Base-by-base conservation (phyloP, 768 basidiomycete species). In the Royoungia palumana region DNA sequence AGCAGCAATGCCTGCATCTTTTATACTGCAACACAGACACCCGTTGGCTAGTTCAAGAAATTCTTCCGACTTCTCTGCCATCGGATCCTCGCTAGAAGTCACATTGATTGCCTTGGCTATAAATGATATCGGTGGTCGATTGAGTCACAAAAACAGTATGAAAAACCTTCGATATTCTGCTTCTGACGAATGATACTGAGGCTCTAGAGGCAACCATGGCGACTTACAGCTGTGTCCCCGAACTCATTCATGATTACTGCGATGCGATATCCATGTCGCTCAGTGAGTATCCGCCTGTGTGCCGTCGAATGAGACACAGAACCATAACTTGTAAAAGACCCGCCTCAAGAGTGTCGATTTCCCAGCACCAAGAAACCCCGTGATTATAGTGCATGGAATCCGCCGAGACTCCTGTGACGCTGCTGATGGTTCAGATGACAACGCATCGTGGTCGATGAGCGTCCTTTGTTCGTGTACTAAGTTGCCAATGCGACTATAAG, bases 221-320 rank as follows among this genome's bases (percentile, higher is more conserved):
- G 14, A 73, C 83, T 62, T 60, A 90, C 89, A 58, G 91, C 90
- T 17, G 94, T 94, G 64, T 96, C 94, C 9, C 93, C 95, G 64
- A 98, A 98, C 68, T 94, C 93, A 62, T 95, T 96, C 91, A 96
- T 94, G 54, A 95, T 96, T 19, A 99, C 95, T 5, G 95, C 95
- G 47, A 99, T 96, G 32, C 89, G 82, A 63, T 94, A 93, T 4
- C 95, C 94, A 77, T 98, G 95, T 34, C 84, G 77, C 62, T 93
- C 92, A 12, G 89, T 95, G 52, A 98, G 72, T 58, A 98, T 94
- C 27, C 94, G 85, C 57, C 85, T 89, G 54, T 16, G 20, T 8
- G 4, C 32, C 38, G 50, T 49, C n/a, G 10, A n/a, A 34, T 46
- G 28, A 34, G 25, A 21, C 20, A 13, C 6, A 13, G 24, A 22